phyloP scores from a whole-genome alignment of 805 yeast genomes.

The Spencermartinsiella europaea region DNA sequence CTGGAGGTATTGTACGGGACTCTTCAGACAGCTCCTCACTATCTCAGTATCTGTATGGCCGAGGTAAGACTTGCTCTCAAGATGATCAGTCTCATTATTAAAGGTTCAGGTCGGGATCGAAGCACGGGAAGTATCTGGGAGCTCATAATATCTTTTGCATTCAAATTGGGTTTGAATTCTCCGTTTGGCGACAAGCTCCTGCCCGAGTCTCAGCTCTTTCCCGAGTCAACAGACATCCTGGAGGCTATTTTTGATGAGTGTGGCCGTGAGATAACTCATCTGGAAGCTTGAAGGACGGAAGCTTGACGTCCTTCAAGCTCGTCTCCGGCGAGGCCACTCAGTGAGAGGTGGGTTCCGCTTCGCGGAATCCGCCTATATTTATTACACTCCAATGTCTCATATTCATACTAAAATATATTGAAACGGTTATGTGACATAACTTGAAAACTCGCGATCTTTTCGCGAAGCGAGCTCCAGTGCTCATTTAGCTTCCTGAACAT shows the following conservation, averaged over 20 bases:
- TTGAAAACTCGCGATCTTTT: no score
- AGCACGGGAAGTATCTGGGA: slow-evolving; percentile 15
- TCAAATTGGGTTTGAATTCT: slow-evolving; percentile 11
- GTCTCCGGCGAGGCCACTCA: no score
- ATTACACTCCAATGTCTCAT: no score
- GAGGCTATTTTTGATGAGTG: not conserved
- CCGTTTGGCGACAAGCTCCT: slow-evolving; percentile 5
- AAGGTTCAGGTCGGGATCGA: slow-evolving; percentile 11
- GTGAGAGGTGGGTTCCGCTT: no score
- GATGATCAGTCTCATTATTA: slow-evolving; percentile 19
- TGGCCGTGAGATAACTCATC: not conserved
- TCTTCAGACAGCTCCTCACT: slow-evolving; percentile 20
- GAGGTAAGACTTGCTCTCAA: slow-evolving; percentile 22
- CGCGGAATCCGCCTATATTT: no score
- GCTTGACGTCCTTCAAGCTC: no score
- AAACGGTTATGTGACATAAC: no score
- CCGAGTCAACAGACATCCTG: not conserved
- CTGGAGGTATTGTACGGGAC: slow-evolving; percentile 24
- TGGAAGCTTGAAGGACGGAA: no score
- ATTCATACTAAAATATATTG: no score
- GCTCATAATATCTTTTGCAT: slow-evolving; percentile 12
- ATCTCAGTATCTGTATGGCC: slow-evolving; percentile 15
- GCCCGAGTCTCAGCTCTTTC: not conserved
- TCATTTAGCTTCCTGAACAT: not conserved
- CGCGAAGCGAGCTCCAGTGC: not conserved